Evolutionary conservation across 2,329 filamentous ascomycete species (phyloP).

Genomic region (Neopestalotiopsis clavispora): DNA sequence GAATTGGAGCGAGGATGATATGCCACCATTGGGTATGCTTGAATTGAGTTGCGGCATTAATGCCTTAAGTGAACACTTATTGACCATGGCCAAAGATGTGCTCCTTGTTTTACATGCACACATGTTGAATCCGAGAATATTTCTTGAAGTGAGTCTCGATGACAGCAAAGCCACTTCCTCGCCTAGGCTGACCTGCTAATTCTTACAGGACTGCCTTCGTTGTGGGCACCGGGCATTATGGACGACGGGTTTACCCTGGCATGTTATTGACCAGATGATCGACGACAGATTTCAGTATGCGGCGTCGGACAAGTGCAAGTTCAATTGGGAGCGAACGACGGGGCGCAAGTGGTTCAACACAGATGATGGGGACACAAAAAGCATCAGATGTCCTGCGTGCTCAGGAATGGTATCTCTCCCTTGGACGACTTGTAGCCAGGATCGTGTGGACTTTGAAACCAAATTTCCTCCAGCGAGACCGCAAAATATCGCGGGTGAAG

Average conservation of each 20-base stretch:
- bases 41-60: background rate
- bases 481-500: background rate
- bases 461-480: slow-evolving; percentile 5
- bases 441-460: background rate
- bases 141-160: slow-evolving; percentile 6
- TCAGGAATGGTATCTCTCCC: background rate
- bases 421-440: slow-evolving; percentile 12
- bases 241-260: slow-evolving; percentile 9
- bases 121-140: slow-evolving; percentile 9
- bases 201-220: slow-evolving; percentile 7
- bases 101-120: slow-evolving; percentile 11
- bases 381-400: background rate
- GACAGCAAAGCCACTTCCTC: background rate
- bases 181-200: background rate
- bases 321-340: background rate
- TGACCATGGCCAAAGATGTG: slow-evolving; percentile 3
- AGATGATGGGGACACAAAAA: background rate
- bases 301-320: slow-evolving; percentile 6
- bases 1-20: slow-evolving; percentile 5
- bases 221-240: slow-evolving; percentile 8
- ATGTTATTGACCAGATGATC: slow-evolving; percentile 4
- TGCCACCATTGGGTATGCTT: slow-evolving; percentile 9
- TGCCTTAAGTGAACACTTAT: background rate
- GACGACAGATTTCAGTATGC: slow-evolving; percentile 3
- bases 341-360: slow-evolving; percentile 7